phyloP scores from a whole-genome alignment of 202 grass and related monocot genomes.

The Eragrostis tef region DNA sequence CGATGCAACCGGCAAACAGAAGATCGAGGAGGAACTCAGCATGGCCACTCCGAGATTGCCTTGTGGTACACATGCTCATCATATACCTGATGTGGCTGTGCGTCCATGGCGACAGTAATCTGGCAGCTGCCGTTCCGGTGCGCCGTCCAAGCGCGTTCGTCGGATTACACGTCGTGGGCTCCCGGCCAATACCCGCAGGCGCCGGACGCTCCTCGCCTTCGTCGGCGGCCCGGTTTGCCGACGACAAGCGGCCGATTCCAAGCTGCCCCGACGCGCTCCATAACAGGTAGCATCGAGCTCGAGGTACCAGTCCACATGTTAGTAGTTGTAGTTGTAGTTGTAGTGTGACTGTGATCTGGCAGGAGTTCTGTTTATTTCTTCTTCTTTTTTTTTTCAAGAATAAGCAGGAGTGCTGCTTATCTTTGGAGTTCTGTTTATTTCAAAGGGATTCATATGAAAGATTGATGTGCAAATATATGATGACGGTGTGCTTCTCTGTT shows the following conservation, averaged over 20 bases:
- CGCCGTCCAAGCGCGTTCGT: background rate
- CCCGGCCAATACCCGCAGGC: slow-evolving; percentile 47
- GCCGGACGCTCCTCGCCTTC: background rate
- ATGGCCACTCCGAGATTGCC: background rate
- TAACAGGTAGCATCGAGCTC: slow-evolving; percentile 56
- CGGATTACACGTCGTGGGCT: slow-evolving; percentile 42
- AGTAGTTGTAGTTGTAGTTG: background rate
- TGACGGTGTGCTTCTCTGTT: background rate
- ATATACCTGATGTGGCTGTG: slow-evolving; percentile 29
- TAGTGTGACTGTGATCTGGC: background rate
- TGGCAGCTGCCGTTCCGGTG: slow-evolving; percentile 30
- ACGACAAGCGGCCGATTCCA: slow-evolving; percentile 59
- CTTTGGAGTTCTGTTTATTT: background rate
- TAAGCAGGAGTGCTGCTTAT: background rate
- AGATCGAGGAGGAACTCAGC: background rate
- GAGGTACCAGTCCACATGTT: background rate
- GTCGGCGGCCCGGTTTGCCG: background rate
- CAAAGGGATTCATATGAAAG: background rate
- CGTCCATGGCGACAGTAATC: slow-evolving; percentile 10
- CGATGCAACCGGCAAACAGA: slow-evolving; percentile 44
- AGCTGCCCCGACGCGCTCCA: slow-evolving; percentile 75
- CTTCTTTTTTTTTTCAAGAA: too few species aligned
- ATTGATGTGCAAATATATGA: background rate
- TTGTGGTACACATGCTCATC: background rate
- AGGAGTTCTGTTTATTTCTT: slow-evolving; percentile 1